These are phyloP conservation scores for Mikania micrantha DNA, from an alignment of 129 eudicot species.

Conservation along the genomic window DNA sequence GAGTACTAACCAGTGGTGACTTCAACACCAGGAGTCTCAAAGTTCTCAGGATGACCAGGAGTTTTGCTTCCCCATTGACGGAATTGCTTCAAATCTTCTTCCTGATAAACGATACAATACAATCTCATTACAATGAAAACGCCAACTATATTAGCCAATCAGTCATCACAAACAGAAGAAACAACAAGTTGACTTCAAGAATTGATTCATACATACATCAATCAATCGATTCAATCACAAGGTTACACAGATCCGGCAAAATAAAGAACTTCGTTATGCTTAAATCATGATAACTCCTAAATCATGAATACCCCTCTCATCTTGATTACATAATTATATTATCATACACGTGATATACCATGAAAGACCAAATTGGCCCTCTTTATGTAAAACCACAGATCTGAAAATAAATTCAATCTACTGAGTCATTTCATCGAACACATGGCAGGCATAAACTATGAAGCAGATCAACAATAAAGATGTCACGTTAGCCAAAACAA, in stretches of 20 bases:
- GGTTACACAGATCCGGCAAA: slow-evolving; percentile 5
- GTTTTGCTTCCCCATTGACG: slow-evolving; percentile 98
- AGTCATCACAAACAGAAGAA: not conserved
- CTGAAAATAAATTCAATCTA: not conserved
- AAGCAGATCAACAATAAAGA: not conserved
- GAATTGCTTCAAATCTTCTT: slow-evolving; percentile 80
- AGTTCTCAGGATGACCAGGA: slow-evolving; percentile 96
- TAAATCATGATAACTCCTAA: too few relatives aligned
- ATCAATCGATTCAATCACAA: not conserved
- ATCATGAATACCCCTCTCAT: too few relatives aligned
- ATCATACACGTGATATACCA: not conserved
- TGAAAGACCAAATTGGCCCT: too few relatives aligned
- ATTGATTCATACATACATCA: not conserved
- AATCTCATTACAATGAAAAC: not conserved
- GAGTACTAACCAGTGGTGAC: slow-evolving; percentile 75
- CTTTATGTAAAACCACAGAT: slow-evolving; percentile 11
- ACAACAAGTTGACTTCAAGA: not conserved
- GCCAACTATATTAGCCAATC: not conserved
- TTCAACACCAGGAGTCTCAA: slow-evolving; percentile 95
- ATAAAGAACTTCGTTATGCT: slow-evolving; percentile 5
- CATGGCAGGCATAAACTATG: not conserved
- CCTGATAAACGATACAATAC: slow-evolving; percentile 30
- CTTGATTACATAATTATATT: not conserved
- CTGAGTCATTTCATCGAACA: slow-evolving; percentile 17
- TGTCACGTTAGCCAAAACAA: too few relatives aligned